These are phyloP conservation scores for Globisporangium okanoganense DNA, from an alignment of 352 stramenopile genomes.

Conservation along the genomic window DNA sequence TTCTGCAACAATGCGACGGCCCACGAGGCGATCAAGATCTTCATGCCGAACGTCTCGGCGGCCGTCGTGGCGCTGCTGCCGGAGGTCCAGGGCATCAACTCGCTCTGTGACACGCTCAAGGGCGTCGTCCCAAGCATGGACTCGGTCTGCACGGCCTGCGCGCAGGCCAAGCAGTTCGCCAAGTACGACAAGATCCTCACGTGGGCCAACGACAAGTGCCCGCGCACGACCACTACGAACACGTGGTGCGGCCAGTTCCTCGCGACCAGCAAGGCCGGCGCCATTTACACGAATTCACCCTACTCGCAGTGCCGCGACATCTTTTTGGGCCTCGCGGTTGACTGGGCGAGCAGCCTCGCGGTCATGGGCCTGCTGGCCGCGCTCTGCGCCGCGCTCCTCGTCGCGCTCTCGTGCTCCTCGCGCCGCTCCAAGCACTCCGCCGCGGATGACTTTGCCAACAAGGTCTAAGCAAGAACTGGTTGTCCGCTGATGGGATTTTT, in stretches of 20 bases:
- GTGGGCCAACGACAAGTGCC: constrained; percentile 78
- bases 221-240: constrained; percentile 41
- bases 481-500: neutral
- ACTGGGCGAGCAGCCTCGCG: constrained; percentile 57
- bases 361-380: constrained; percentile 49
- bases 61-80: constrained; percentile 42
- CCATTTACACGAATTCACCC: constrained; percentile 58
- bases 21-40: constrained; percentile 48
- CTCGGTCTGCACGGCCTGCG: constrained; percentile 48
- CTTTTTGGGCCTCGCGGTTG: constrained; percentile 62
- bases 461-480: neutral
- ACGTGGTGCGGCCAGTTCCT: constrained; percentile 67
- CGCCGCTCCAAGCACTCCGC: constrained; percentile 29
- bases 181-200: constrained; percentile 74
- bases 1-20: constrained; percentile 81
- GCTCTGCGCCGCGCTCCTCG: constrained; percentile 42
- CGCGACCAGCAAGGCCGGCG: constrained; percentile 29
- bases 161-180: constrained; percentile 42
- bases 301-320: constrained; percentile 68
- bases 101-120: constrained; percentile 49
- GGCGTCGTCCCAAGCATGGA: constrained; percentile 30
- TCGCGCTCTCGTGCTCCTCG: constrained; percentile 59
- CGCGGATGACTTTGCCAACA: neutral
- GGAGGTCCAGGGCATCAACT: constrained; percentile 52
- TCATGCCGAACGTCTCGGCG: constrained; percentile 47